These are phyloP conservation scores for Malus domestica DNA, from an alignment of 306 rosid species.

Conservation along the genomic window ASM211411v1 NC_041803.1:11585001-11585500, in stretches of 20 bases:
- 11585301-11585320: slow-evolving; percentile 63
- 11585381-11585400: slow-evolving; percentile 81
- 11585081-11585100: slow-evolving; percentile 41
- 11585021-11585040: not conserved
- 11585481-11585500: slow-evolving; percentile 80
- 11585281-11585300: slow-evolving; percentile 75
- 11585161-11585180: slow-evolving; percentile 79
- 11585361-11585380: slow-evolving; percentile 84
- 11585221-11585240: slow-evolving; percentile 47
- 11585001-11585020: not conserved
- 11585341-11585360: slow-evolving; percentile 59
- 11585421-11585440: slow-evolving; percentile 74
- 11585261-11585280: slow-evolving; percentile 59
- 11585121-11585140: slow-evolving; percentile 49
- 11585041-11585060: not conserved
- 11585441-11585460: slow-evolving; percentile 84
- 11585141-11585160: slow-evolving; percentile 82
- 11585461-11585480: slow-evolving; percentile 89
- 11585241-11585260: slow-evolving; percentile 52
- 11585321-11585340: slow-evolving; percentile 56
- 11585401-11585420: slow-evolving; percentile 59
- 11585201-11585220: slow-evolving; percentile 61
- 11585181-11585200: slow-evolving; percentile 84
- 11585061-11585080: not conserved
- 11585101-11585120: slow-evolving; percentile 47